phyloP scores from a whole-genome alignment of 108 stramenopile species.

The Pseudonitzschia multiseries region DNA sequence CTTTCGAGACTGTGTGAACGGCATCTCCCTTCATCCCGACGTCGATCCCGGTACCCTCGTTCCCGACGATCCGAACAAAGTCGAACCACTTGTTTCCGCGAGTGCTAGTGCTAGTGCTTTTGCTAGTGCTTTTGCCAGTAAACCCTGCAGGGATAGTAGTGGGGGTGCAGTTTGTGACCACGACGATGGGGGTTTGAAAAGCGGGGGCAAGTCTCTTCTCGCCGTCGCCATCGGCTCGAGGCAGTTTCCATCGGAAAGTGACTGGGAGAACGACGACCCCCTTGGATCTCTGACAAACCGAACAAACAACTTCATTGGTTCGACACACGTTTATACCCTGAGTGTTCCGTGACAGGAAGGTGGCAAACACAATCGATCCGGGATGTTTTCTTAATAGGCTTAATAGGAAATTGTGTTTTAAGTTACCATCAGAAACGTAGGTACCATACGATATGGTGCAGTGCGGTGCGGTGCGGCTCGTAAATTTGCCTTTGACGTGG shows the following conservation, averaged over 20 bases:
- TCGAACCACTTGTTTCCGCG: not conserved
- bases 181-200: not conserved
- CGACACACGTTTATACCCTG: not conserved
- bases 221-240: constrained; percentile 67
- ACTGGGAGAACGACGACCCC: constrained; percentile 38
- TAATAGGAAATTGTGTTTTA: no score
- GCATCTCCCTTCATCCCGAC: constrained; percentile 47
- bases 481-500: no score
- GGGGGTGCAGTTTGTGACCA: not conserved
- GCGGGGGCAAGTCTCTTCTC: constrained; percentile 35
- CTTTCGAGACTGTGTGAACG: constrained; percentile 64
- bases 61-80: not conserved
- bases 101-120: no score
- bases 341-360: not conserved
- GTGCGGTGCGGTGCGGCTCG: no score
- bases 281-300: not conserved
- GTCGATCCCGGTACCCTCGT: not conserved
- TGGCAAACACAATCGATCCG: not conserved
- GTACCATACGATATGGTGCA: no score
- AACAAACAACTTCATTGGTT: not conserved
- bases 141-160: not conserved
- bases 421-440: no score
- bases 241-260: constrained; percentile 45
- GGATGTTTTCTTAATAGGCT: no score
- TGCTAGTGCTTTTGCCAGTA: no score